Conservation (phyloP, 2,329 filamentous ascomycete species). For the Hymenoscyphus repandus region DNA sequence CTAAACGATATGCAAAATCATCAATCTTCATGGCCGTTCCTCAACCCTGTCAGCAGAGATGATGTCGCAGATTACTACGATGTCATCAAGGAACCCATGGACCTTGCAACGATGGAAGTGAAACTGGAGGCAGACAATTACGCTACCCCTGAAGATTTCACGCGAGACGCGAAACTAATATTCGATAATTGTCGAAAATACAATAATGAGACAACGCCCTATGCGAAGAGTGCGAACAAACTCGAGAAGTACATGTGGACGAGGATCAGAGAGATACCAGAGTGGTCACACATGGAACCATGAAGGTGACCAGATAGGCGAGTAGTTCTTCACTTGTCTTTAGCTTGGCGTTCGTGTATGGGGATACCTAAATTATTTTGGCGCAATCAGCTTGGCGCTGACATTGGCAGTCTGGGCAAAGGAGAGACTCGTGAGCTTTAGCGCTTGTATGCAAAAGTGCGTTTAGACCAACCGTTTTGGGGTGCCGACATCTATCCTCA, state of each 20-base stretch:
- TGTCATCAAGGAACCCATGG: constrained; percentile 97
- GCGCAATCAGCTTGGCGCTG: too few species aligned
- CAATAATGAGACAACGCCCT: constrained; percentile 92
- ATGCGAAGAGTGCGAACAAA: constrained; percentile 91
- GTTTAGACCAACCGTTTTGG: too few species aligned
- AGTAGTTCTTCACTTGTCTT: too few species aligned
- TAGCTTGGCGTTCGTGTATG: too few species aligned
- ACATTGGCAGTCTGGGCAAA: too few species aligned
- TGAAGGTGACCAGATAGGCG: background rate
- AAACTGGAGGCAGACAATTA: constrained; percentile 95
- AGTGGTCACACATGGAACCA: constrained; percentile 63
- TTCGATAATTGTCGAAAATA: constrained; percentile 95
- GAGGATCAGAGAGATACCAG: constrained; percentile 84
- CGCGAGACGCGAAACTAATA: constrained; percentile 80
- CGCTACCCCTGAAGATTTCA: constrained; percentile 84
- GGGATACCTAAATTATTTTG: too few species aligned
- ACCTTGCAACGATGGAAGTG: constrained; percentile 89
- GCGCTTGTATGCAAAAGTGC: too few species aligned
- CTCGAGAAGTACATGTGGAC: constrained; percentile 94
- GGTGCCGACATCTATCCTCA: too few species aligned
- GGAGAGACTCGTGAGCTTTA: too few species aligned
- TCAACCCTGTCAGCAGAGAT: constrained; percentile 87
- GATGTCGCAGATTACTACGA: constrained; percentile 99
- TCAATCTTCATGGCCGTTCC: constrained; percentile 88
- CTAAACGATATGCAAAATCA: constrained; percentile 96